Conservation (phyloP, 2,329 filamentous ascomycete species). For the Cytospora chrysosperma region DNA sequence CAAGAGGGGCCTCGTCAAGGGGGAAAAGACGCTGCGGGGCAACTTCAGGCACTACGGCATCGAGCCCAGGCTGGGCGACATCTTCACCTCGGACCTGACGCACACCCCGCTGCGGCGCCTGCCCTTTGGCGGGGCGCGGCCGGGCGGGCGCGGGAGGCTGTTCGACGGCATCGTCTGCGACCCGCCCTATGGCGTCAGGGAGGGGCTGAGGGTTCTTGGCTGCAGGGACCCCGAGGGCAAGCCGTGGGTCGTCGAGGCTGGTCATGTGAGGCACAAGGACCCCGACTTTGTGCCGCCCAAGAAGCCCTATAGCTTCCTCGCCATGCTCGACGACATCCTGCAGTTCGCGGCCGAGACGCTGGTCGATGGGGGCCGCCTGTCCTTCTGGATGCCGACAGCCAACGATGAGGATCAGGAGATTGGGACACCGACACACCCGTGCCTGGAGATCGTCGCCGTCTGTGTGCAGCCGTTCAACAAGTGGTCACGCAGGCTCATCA, state of each 20-base stretch:
- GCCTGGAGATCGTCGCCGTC: slow-evolving; percentile 68
- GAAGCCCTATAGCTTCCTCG: slow-evolving; percentile 85
- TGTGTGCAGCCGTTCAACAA: slow-evolving; percentile 89
- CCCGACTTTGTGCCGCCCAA: slow-evolving; percentile 81
- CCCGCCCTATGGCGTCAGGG: slow-evolving; percentile 91
- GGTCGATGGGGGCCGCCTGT: slow-evolving; percentile 75
- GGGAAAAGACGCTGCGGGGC: slow-evolving; percentile 52
- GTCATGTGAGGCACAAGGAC: slow-evolving; percentile 65
- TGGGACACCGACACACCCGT: slow-evolving; percentile 72
- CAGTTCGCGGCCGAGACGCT: slow-evolving; percentile 75
- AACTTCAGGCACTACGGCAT: slow-evolving; percentile 88
- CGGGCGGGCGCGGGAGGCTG: slow-evolving; percentile 41
- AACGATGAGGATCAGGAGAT: slow-evolving; percentile 77
- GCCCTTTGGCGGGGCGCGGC: slow-evolving; percentile 32
- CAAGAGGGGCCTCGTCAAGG: slow-evolving; percentile 23
- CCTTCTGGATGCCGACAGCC: slow-evolving; percentile 97
- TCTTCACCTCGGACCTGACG: slow-evolving; percentile 83
- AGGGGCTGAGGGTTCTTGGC: slow-evolving; percentile 86
- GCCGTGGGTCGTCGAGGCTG: slow-evolving; percentile 64
- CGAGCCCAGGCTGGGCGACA: slow-evolving; percentile 65
- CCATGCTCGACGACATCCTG: slow-evolving; percentile 87
- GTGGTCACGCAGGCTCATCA: slow-evolving; percentile 88
- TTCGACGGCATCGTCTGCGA: slow-evolving; percentile 94
- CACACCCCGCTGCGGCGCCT: slow-evolving; percentile 70
- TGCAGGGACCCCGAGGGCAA: slow-evolving; percentile 64